These are phyloP conservation scores for Lepidium aucheri DNA, from an alignment of 345 rosid genomes.

Conservation along the genomic window DNA sequence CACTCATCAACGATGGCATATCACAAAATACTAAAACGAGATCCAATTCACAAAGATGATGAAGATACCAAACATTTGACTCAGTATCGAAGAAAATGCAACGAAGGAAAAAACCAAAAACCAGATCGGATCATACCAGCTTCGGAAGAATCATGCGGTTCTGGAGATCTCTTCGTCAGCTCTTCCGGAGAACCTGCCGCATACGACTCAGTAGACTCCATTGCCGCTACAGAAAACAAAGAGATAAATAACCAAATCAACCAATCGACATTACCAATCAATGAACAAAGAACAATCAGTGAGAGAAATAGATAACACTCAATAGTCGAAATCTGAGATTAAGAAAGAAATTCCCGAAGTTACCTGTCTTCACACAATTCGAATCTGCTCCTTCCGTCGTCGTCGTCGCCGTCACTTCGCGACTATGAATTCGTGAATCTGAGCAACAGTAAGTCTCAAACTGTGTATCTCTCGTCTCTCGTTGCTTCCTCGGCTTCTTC, in stretches of 20 bases:
- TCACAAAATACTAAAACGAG: neutral
- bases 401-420: neutral
- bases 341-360: neutral
- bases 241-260: neutral
- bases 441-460: neutral
- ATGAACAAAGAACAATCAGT: neutral
- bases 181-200: conserved; percentile 77
- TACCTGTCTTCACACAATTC: conserved; percentile 15
- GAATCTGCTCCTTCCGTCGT: conserved; percentile 12
- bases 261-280: conserved; percentile 16
- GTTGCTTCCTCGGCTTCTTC: conserved; percentile 22
- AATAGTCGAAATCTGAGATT: conserved; percentile 26
- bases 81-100: neutral
- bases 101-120: neutral
- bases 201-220: conserved; percentile 92
- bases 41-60: conserved; percentile 6
- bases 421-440: conserved; percentile 2
- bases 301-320: neutral
- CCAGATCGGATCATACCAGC: conserved; percentile 64
- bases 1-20: neutral
- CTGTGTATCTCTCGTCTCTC: neutral
- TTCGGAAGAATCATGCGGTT: conserved; percentile 57
- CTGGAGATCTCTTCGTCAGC: conserved; percentile 53
- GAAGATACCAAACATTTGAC: neutral
- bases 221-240: conserved; percentile 20